A percentile compares a stretch with the other conserved stretches of the same genome.
Conservation (phyloP, 768 basidiomycete genomes). For the Fomitopsis pulvina region DNA sequence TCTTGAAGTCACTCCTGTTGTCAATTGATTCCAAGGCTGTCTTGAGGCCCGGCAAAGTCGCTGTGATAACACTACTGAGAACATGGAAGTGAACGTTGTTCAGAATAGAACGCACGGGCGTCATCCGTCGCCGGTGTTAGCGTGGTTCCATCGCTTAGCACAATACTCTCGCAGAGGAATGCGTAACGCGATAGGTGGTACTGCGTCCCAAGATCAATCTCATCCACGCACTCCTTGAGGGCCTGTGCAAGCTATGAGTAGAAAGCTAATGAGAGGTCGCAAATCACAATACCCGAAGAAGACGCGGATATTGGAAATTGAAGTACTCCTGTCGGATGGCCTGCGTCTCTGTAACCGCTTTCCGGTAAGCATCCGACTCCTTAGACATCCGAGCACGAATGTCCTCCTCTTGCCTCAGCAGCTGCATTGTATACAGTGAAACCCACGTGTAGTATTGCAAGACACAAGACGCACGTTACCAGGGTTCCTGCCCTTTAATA, state of each 20-base stretch:
- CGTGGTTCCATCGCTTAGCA: constrained; percentile 83
- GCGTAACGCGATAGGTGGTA: constrained; percentile 95
- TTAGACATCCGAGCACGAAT: constrained; percentile 78
- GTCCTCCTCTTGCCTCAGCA: constrained; percentile 93
- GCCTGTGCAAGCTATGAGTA: constrained; percentile 26
- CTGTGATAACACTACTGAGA: background rate
- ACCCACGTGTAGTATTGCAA: background rate
- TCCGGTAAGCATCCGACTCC: constrained; percentile 84
- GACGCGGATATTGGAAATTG: constrained; percentile 92
- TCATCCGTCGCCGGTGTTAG: constrained; percentile 66
- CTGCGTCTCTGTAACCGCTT: constrained; percentile 86
- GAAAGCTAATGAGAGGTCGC: background rate
- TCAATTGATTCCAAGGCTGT: constrained; percentile 87
- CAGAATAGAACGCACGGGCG: constrained; percentile 41
- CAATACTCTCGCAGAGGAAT: constrained; percentile 86
- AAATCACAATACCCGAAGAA: constrained; percentile 68
- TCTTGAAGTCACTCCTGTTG: constrained; percentile 91
- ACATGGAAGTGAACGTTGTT: background rate
- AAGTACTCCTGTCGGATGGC: constrained; percentile 94
- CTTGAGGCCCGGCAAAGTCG: constrained; percentile 58
- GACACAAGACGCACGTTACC: constrained; percentile 50
- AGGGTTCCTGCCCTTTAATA: constrained; percentile 90
- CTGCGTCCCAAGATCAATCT: constrained; percentile 96
- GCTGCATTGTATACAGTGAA: constrained; percentile 32
- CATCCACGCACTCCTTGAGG: constrained; percentile 92